Evolutionary conservation across 1,284 basidiomycete genomes (phyloP), one percentile per base, ranked within the genome.

Genomic region (Veloporphyrellus conicus): DNA sequence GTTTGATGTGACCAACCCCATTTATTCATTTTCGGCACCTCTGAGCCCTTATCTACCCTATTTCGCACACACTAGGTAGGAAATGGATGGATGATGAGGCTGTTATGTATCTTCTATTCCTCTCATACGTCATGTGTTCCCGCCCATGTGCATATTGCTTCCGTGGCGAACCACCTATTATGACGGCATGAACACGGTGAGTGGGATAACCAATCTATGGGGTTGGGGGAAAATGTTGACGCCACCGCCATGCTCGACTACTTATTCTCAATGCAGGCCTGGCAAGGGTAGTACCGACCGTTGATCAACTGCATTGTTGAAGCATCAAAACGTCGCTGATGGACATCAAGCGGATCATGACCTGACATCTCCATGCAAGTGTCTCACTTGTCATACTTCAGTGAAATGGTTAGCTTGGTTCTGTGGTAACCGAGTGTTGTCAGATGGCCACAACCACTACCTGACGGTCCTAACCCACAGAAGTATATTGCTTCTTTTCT

Each of bases 61-160:
- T 39, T 16, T 35, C 15, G 1, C 6, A 6, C 23, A 18, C 34
- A 28, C 40, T 11, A 73, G 72, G 70, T 72, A 25, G 72, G 71
- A 43, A 74, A 74, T 50, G 71, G 71, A 12, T 65, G 72, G 15
- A 57, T 74, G 55, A 61, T 63, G 16, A 63, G 68, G 39, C 49
- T 73, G 12, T 41, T 74, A 10, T n/a, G n/a, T n/a, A n/a, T 71
- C 71, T 0, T 73, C 72, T 35, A 67, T 74, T 19, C 71, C 71
- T 18, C 63, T 73, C 23, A 49, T 71, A 9, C 58, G 57, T 40
- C 60, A 65, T 28, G 71, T 71, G 19, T 72, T 66, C 45, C 72
- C 72, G 3, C 71, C 72, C 0, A 60, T 74, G 32, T 73, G 61
- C 31, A 59, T 74, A 41, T 53, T 58, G 11, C 55, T 66, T 7